Percentiles rank a stretch among this genome's conserved stretches.
Conservation (phyloP, 2,329 filamentous ascomycete genomes). For the Phyllosticta capitalensis region DNA sequence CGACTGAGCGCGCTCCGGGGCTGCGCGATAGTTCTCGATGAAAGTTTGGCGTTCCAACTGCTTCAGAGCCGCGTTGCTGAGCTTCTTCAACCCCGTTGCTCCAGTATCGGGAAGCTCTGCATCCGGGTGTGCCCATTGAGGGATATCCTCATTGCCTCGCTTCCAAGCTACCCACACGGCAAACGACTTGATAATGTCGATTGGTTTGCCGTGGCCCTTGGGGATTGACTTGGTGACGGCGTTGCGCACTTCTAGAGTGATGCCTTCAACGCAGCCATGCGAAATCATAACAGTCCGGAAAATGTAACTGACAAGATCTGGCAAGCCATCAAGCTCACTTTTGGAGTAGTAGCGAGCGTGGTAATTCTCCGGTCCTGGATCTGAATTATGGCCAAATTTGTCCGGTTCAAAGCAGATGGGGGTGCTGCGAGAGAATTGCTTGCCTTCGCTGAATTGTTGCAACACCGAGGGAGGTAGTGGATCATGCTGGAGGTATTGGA, state of each 20-base stretch:
- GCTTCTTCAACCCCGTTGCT: slow-evolving; percentile 39
- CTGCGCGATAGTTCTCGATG: slow-evolving; percentile 31
- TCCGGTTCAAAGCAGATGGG: slow-evolving; percentile 52
- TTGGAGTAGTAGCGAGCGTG: slow-evolving; percentile 55
- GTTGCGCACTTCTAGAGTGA: slow-evolving; percentile 48
- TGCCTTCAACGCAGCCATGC: slow-evolving; percentile 50
- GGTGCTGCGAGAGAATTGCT: slow-evolving; percentile 45
- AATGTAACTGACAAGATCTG: slow-evolving; percentile 51
- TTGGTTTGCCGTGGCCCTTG: slow-evolving; percentile 50
- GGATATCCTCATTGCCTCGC: slow-evolving; percentile 52
- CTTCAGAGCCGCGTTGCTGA: slow-evolving; percentile 45
- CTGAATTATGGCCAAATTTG: slow-evolving; percentile 42
- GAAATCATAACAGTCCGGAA: slow-evolving; percentile 54
- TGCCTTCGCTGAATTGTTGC: slow-evolving; percentile 46
- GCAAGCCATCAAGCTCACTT: slow-evolving; percentile 51
- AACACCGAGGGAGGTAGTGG: slow-evolving; percentile 50
- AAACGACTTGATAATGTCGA: slow-evolving; percentile 51
- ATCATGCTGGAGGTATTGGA: slow-evolving; percentile 55
- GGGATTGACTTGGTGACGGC: slow-evolving; percentile 55
- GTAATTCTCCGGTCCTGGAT: slow-evolving; percentile 43
- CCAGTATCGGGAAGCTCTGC: slow-evolving; percentile 38
- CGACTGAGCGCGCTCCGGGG: slow-evolving; percentile 35
- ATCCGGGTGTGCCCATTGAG: slow-evolving; percentile 52
- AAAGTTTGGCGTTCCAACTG: slow-evolving; percentile 46
- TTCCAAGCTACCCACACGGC: slow-evolving; percentile 61